A percentile compares a stretch with the other conserved stretches of the same genome.
Conservation (phyloP, 139 green algal species). For the Zygnema cylindricum region DNA sequence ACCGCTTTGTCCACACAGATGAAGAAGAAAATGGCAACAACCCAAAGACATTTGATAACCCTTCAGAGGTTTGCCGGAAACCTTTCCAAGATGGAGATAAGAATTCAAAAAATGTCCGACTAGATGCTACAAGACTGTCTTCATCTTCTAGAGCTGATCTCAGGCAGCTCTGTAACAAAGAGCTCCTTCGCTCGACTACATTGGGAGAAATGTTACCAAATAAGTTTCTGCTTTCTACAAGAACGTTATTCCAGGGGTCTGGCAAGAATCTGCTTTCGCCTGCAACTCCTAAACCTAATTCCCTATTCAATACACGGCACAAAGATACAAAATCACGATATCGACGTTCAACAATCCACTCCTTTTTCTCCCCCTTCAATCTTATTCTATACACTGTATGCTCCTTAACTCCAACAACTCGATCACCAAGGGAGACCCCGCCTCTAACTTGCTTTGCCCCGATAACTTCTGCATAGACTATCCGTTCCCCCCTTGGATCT, state of each 20-base stretch:
- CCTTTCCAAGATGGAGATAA: neutral
- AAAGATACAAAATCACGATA: constrained; percentile 48
- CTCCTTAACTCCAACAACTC: constrained; percentile 27
- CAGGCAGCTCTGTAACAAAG: constrained; percentile 9
- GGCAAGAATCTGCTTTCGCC: neutral
- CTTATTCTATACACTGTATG: constrained; percentile 38
- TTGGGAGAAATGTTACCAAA: constrained; percentile 4
- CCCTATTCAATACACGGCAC: neutral
- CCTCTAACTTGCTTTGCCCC: constrained; percentile 24
- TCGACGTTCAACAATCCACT: constrained; percentile 33
- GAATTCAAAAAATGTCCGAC: neutral
- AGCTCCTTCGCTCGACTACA: neutral
- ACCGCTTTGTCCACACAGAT: neutral
- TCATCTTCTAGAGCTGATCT: neutral
- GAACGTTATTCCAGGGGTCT: neutral
- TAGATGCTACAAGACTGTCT: neutral
- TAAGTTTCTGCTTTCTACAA: constrained; percentile 20
- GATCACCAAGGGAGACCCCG: constrained; percentile 38
- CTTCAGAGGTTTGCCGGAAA: neutral
- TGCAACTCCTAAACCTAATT: neutral
- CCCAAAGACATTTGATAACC: neutral
- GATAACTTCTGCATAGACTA: constrained; percentile 19
- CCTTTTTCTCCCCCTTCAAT: neutral
- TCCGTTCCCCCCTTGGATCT: neutral
- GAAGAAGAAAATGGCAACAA: neutral